Conservation (phyloP, 306 rosid species). For the Vachellia pachyceras region DNA sequence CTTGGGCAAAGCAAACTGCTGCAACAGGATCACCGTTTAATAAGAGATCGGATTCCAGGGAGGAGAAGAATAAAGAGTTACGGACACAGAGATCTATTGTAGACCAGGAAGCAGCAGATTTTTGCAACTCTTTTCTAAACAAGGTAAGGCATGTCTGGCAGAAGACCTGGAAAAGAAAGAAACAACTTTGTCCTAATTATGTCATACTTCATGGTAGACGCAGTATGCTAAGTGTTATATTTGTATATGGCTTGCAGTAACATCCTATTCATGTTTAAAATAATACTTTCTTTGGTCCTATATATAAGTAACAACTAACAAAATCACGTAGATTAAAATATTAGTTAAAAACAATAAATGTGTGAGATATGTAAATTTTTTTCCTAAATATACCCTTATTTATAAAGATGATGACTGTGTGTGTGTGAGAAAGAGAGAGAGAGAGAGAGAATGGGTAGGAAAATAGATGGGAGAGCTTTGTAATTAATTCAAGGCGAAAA, state of each 20-base stretch:
- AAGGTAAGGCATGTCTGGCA: slow-evolving; percentile 43
- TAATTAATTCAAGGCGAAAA: no score
- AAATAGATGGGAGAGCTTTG: no score
- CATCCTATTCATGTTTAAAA: neutral
- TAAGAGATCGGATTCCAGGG: slow-evolving; percentile 46
- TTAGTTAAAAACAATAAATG: no score
- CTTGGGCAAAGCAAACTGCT: slow-evolving; percentile 44
- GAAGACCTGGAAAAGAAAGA: slow-evolving; percentile 58
- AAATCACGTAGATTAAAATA: no score
- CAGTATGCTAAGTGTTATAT: neutral
- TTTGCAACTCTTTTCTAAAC: slow-evolving; percentile 38
- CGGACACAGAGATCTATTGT: slow-evolving; percentile 55
- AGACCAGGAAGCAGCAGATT: slow-evolving; percentile 48
- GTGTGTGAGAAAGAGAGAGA: no score
- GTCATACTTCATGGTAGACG: neutral
- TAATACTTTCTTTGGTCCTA: no score
- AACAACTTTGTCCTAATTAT: slow-evolving; percentile 21
- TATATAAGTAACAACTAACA: no score
- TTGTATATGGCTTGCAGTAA: neutral
- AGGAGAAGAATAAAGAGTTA: slow-evolving; percentile 44
- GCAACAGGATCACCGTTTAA: slow-evolving; percentile 40
- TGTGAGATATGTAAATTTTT: no score
- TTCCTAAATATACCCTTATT: no score
- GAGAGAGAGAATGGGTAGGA: no score
- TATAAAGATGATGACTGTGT: no score